Conservation (phyloP, 208 protist genomes). For the Wallacemonas sp. region DNA sequence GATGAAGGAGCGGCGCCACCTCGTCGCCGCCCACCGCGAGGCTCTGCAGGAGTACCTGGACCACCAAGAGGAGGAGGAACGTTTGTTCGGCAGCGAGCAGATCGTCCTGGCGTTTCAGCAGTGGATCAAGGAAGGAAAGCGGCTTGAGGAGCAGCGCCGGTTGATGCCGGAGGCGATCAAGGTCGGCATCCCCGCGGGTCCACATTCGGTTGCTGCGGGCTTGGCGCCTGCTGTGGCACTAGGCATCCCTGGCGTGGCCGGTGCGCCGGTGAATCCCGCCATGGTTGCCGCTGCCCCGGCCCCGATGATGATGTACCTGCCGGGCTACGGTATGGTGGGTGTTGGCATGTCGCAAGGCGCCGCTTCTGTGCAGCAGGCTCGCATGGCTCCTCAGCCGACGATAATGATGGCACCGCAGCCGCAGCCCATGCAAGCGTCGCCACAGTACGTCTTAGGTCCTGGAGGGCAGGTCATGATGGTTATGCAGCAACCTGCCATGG, state of each 20-base stretch:
- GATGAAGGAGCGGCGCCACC: conserved; percentile 72
- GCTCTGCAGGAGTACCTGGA: conserved; percentile 56
- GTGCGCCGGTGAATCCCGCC: not conserved
- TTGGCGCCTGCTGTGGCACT: not conserved
- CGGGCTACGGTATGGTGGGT: conserved; percentile 5
- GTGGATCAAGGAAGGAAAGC: conserved; percentile 54
- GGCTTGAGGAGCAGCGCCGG: conserved; percentile 36
- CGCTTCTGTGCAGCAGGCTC: not conserved
- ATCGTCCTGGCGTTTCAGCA: conserved; percentile 38
- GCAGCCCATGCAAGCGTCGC: not conserved
- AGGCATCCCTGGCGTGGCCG: not conserved
- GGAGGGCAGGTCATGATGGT: conserved; percentile 6
- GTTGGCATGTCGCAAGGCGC: not conserved
- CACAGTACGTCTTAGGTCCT: conserved; percentile 5
- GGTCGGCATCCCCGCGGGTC: conserved; percentile 6
- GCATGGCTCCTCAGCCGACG: conserved; percentile 12
- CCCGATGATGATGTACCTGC: conserved; percentile 8
- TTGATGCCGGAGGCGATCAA: conserved; percentile 17
- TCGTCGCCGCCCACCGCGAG: conserved; percentile 47
- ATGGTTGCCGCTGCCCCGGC: not conserved
- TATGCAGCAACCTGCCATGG: no score
- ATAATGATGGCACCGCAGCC: conserved; percentile 24
- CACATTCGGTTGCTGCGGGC: no score
- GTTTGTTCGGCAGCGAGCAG: conserved; percentile 53
- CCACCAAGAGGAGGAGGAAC: conserved; percentile 64